Base-by-base conservation (phyloP, 1,139 yeast species). In the Suhomyces atakaporum region DNA sequence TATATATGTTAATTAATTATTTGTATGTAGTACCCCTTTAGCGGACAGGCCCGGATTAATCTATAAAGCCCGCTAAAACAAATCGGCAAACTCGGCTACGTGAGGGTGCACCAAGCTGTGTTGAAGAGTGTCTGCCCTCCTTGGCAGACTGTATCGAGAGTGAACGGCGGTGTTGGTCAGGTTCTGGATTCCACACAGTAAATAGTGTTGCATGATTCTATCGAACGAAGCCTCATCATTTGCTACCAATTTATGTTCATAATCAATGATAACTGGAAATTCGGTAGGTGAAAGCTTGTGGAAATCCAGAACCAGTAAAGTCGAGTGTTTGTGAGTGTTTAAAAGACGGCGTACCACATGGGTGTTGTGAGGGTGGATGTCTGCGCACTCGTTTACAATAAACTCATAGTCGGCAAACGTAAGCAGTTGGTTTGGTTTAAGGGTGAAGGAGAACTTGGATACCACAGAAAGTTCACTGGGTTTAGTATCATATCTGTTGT, bases 231-330 rank as follows among this genome's bases (percentile, higher is more conserved):
- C 53, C 35, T 67, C 71, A 47, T 75, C 75, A 40, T 71, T 69
- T 3, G 84, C 84, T 39, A 79, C 61, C 51, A 72, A 56, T 36
- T 64, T 57, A 51, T 77, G 70, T 37, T 70, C 71, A 71, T 79
- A 76, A 59, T 80, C 86, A 34, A 79, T 77, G 25, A 78, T 66
- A 42, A 80, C 62, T 0, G 81, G 84, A 5, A 74, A 45, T 38
- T 37, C 42, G 33, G 32, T 39, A 31, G 23, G 25, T 20, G 39
- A 40, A 13, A 47, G 32, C 39, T 44, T 44, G 23, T 34, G 43
- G 37, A 58, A 66, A 29, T 60, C 58, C 16, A 42, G 31, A 29
- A 49, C 44, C 14, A 45, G 42, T 29, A 56, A 33, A 10, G 38
- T 39, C 12, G 36, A 29, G 33, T 42, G 44, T 18, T 36, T 42